Percentiles rank a stretch among this genome's conserved stretches.
Conservation (phyloP, 164 flowering plant genomes). For the Magnolia sinica region DNA sequence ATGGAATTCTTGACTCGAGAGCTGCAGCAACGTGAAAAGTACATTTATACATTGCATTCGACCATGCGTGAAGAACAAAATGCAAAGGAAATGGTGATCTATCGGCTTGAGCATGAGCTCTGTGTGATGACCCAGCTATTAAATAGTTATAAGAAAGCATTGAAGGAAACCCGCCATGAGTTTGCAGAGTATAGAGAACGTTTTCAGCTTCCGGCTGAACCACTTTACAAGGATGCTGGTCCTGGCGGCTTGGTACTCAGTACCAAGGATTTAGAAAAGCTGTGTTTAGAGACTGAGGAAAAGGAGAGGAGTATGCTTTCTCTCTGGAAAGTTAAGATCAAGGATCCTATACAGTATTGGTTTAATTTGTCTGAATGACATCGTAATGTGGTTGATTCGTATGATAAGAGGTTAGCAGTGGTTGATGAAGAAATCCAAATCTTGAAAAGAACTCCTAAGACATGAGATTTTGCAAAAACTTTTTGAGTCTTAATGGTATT, state of each 20-base stretch:
- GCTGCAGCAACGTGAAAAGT: constrained; percentile 41
- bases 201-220: constrained; percentile 47
- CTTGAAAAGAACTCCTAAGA: constrained; percentile 34
- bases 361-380: constrained; percentile 18
- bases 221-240: constrained; percentile 67
- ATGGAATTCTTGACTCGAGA: constrained; percentile 39
- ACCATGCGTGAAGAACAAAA: constrained; percentile 43
- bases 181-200: constrained; percentile 65
- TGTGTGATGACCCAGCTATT: constrained; percentile 50
- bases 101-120: constrained; percentile 61
- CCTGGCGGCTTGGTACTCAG: constrained; percentile 74
- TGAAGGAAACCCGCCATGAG: constrained; percentile 46
- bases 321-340: constrained; percentile 31
- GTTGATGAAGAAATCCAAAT: constrained; percentile 24
- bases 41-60: constrained; percentile 43
- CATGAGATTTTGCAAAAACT: constrained; percentile 17
- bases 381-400: constrained; percentile 15
- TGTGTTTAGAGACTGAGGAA: constrained; percentile 46
- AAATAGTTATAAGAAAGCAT: constrained; percentile 65
- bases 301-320: constrained; percentile 44
- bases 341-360: constrained; percentile 35
- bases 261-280: constrained; percentile 52
- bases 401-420: constrained; percentile 23
- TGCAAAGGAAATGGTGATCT: constrained; percentile 40
- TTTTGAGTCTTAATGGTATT: no score